Evolutionary conservation across 768 basidiomycete species (phyloP).

Genomic region (Rhodocollybia butyracea): DNA sequence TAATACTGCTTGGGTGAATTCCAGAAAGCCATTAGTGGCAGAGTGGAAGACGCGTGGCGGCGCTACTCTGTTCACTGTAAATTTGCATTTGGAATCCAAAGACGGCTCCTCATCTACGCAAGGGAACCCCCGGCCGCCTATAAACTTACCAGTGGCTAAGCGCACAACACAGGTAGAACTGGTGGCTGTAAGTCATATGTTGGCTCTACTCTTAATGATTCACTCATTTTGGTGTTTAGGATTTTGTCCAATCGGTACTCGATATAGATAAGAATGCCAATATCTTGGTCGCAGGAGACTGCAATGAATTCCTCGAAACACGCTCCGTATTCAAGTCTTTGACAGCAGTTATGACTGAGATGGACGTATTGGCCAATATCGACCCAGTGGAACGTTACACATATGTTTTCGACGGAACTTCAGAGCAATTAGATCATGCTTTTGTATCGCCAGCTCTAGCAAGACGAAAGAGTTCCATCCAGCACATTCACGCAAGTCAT

Average conservation of each 20-base stretch:
- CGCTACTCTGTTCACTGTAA: conserved; percentile 51
- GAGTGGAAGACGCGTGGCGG: conserved; percentile 48
- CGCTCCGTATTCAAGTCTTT: conserved; percentile 49
- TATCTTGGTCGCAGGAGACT: conserved; percentile 56
- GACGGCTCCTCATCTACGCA: conserved; percentile 51
- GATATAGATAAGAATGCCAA: conserved; percentile 39
- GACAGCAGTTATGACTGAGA: conserved; percentile 37
- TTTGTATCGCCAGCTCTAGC: conserved; percentile 47
- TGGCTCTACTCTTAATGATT: background rate
- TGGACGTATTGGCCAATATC: conserved; percentile 48
- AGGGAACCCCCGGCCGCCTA: conserved; percentile 56
- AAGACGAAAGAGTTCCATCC: conserved; percentile 38
- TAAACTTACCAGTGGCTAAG: conserved; percentile 47
- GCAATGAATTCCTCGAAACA: conserved; percentile 57
- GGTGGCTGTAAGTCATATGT: conserved; percentile 40
- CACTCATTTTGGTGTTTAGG: conserved; percentile 25
- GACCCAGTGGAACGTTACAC: conserved; percentile 53
- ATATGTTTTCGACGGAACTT: conserved; percentile 59
- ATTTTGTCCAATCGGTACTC: conserved; percentile 46
- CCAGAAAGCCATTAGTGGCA: conserved; percentile 60
- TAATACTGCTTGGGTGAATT: conserved; percentile 49
- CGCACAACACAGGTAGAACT: conserved; percentile 48
- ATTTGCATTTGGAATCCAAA: conserved; percentile 59
- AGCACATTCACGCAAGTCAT: conserved; percentile 50
- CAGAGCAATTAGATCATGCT: conserved; percentile 57